A percentile compares a stretch with the other conserved stretches of the same genome.
Conservation (phyloP, 2,329 filamentous ascomycete species). For the Colletotrichum theobromicola region DNA sequence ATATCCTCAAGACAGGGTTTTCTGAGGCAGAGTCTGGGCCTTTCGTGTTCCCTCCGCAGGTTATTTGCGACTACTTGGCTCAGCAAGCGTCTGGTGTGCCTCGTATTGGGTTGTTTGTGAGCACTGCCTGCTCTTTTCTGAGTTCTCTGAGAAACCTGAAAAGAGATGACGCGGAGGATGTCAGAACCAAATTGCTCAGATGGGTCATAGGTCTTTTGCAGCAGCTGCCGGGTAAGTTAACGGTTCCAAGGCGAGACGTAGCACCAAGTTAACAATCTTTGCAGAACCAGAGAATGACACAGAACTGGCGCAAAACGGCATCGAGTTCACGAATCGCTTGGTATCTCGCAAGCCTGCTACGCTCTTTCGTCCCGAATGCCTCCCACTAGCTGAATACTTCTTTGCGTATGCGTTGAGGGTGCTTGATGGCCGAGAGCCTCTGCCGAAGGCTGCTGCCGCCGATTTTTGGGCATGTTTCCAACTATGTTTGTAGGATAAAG, state of each 20-base stretch:
- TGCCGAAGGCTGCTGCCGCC: constrained; percentile 76
- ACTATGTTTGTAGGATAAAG: no score
- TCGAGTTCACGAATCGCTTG: constrained; percentile 73
- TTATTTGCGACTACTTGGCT: constrained; percentile 71
- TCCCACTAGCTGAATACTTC: constrained; percentile 65
- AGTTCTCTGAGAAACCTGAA: constrained; percentile 59
- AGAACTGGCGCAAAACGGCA: constrained; percentile 74
- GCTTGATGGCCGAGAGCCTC: constrained; percentile 72
- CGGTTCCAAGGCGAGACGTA: background rate
- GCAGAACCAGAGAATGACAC: constrained; percentile 66
- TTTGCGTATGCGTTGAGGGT: constrained; percentile 76
- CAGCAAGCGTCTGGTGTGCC: constrained; percentile 65
- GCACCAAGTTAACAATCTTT: constrained; percentile 12
- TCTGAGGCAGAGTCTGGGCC: constrained; percentile 76
- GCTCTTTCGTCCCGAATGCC: constrained; percentile 62
- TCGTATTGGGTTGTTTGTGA: constrained; percentile 71
- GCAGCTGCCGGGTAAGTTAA: constrained; percentile 59
- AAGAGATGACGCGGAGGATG: constrained; percentile 47
- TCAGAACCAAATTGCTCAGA: constrained; percentile 58
- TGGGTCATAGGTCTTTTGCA: constrained; percentile 70
- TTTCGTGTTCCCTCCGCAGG: constrained; percentile 73
- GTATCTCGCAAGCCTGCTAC: constrained; percentile 65
- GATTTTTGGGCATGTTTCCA: constrained; percentile 72
- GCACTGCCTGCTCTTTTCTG: constrained; percentile 73
- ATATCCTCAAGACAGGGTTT: constrained; percentile 75